Conservation (phyloP, 2,329 filamentous ascomycete genomes). For the Trichoderma polysporum region DNA sequence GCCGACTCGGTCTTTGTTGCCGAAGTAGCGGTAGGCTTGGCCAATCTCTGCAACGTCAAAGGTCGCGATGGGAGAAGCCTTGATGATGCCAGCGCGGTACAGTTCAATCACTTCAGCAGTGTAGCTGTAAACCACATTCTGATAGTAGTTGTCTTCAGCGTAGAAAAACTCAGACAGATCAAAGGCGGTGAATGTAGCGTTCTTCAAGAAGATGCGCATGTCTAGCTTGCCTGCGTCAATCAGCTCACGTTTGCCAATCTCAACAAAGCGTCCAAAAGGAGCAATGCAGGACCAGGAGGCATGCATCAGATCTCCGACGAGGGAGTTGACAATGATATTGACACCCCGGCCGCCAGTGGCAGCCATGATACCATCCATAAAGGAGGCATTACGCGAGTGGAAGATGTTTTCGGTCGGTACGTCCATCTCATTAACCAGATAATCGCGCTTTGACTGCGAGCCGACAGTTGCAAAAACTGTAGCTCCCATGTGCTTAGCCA, state of each 20-base stretch:
- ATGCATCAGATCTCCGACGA: slow-evolving; percentile 3
- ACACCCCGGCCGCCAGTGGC: slow-evolving; percentile 28
- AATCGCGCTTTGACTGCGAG: slow-evolving; percentile 28
- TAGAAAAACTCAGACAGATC: slow-evolving; percentile 25
- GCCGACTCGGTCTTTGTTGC: slow-evolving; percentile 26
- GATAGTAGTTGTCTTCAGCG: neutral
- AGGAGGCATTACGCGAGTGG: slow-evolving; percentile 27
- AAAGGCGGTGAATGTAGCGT: slow-evolving; percentile 12
- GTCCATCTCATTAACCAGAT: slow-evolving; percentile 29
- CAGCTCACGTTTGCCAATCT: slow-evolving; percentile 18
- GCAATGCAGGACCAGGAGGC: slow-evolving; percentile 1
- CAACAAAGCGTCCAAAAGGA: slow-evolving; percentile 13
- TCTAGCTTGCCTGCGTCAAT: slow-evolving; percentile 1
- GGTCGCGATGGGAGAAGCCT: neutral
- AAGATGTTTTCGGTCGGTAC: slow-evolving; percentile 34
- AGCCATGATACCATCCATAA: slow-evolving; percentile 26
- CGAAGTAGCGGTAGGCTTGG: slow-evolving; percentile 26
- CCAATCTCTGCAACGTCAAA: slow-evolving; percentile 8
- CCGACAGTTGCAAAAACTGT: slow-evolving; percentile 34
- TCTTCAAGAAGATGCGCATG: slow-evolving; percentile 13
- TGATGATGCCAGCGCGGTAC: slow-evolving; percentile 2
- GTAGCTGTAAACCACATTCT: neutral
- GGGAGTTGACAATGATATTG: slow-evolving; percentile 35
- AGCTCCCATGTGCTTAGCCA: slow-evolving; percentile 24
- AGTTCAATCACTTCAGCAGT: slow-evolving; percentile 15